These are phyloP conservation scores for Penicillium sp. DNA, from an alignment of 2,329 filamentous ascomycete genomes.

Conservation along the genomic window DNA sequence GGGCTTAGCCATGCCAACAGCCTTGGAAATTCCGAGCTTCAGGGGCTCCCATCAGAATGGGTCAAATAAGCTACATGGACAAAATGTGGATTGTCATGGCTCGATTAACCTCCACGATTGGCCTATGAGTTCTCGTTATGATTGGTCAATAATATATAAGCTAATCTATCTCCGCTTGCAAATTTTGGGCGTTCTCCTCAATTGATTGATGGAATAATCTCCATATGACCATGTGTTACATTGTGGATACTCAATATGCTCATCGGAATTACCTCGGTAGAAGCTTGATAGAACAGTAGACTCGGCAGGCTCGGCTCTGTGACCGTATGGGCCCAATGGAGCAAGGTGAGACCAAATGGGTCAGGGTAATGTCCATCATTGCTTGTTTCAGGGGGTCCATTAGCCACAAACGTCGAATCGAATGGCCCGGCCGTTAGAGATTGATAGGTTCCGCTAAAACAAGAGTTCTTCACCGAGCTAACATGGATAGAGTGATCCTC, in stretches of 20 bases:
- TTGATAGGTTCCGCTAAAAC: not conserved
- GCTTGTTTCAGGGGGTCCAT: not conserved
- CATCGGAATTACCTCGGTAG: not conserved
- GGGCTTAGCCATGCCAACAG: not conserved
- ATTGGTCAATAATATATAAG: not conserved
- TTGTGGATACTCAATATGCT: not conserved
- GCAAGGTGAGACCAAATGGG: not conserved
- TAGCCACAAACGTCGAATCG: not conserved
- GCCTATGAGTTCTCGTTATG: not conserved
- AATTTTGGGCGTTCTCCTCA: too few relatives aligned
- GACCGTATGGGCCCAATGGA: not conserved
- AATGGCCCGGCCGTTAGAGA: not conserved
- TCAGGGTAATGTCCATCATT: not conserved
- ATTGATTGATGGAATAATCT: not conserved
- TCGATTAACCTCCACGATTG: not conserved
- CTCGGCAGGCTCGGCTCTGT: not conserved
- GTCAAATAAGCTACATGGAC: not conserved
- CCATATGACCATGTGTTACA: not conserved
- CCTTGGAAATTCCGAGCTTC: not conserved
- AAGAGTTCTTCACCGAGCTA: not conserved
- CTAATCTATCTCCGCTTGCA: not conserved
- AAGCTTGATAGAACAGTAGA: not conserved
- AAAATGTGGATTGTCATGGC: not conserved
- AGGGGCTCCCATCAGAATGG: not conserved
- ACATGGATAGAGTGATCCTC: not conserved